Percentiles rank a stretch among this genome's conserved stretches.
phyloP scores from a whole-genome alignment of 768 basidiomycete species.

The Cyclocybe aegerita region DNA sequence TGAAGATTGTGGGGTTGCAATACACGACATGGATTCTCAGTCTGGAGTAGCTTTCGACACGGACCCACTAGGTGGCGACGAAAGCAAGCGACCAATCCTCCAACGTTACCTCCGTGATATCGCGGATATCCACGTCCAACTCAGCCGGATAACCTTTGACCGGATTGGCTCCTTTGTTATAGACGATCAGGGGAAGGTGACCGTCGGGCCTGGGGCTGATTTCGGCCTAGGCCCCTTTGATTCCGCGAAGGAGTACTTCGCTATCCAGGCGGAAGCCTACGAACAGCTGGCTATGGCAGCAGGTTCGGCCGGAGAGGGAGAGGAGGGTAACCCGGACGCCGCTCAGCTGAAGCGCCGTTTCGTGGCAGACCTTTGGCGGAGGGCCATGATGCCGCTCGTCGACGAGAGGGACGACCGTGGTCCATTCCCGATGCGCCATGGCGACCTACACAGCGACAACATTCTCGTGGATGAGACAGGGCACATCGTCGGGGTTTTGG shows the following conservation, averaged over 20 bases:
- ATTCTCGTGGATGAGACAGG: slow-evolving; percentile 38
- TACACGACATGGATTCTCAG: slow-evolving; percentile 28
- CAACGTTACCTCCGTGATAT: slow-evolving; percentile 39
- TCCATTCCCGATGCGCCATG: slow-evolving; percentile 42
- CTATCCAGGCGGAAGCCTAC: slow-evolving; percentile 39
- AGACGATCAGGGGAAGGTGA: slow-evolving; percentile 30
- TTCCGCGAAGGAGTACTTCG: slow-evolving; percentile 39
- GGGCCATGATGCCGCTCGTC: slow-evolving; percentile 41
- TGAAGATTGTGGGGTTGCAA: slow-evolving; percentile 39
- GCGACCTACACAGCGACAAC: slow-evolving; percentile 42
- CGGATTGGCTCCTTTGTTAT: slow-evolving; percentile 39
- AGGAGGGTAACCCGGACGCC: slow-evolving; percentile 21
- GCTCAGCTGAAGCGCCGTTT: slow-evolving; percentile 35
- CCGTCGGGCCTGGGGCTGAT: slow-evolving; percentile 39
- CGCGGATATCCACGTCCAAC: slow-evolving; percentile 39
- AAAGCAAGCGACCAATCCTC: slow-evolving; percentile 33
- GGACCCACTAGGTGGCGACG: slow-evolving; percentile 31
- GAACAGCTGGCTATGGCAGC: slow-evolving; percentile 36
- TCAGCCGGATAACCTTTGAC: slow-evolving; percentile 38
- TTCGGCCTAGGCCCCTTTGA: slow-evolving; percentile 41
- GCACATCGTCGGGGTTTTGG: slow-evolving; percentile 40
- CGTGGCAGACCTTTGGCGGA: slow-evolving; percentile 37
- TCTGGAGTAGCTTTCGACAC: slow-evolving; percentile 16
- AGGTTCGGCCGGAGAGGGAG: slow-evolving; percentile 24
- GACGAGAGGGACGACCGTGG: slow-evolving; percentile 36